Base-by-base conservation (phyloP, 2,329 filamentous ascomycete genomes). In the Ceratocystis cubensis region DNA sequence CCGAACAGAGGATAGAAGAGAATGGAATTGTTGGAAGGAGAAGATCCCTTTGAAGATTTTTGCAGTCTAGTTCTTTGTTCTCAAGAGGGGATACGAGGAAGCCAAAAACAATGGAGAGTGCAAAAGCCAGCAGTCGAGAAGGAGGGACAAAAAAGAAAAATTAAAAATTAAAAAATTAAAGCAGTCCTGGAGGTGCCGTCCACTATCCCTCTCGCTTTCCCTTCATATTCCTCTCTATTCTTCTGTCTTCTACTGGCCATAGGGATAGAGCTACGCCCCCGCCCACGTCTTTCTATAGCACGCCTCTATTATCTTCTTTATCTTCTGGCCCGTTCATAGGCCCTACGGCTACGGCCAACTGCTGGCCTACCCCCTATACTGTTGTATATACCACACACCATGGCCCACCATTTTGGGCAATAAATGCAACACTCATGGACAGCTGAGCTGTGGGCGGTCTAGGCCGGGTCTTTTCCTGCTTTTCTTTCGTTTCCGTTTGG, bases 391-490 rank as follows among this genome's bases (percentile, higher is more conserved):
- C 8, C 22, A 57, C 50, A 57, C 50, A 30, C 50, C 50, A 57
- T 7, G 3, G 22, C 13, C 15, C 50, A 30, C 50, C 22, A 13
- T 57, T 30, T 57, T 57, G 50, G 50, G 50, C 50, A 28, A 57
- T 28, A 57, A 57, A 57, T 57, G 50, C 50, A 28, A 57, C 50
- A 10, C 25, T 28, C 13, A 13, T 33, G 17, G 22, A 57, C 17
- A 57, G 50, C 50, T 57, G 50, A 57, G 50, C 25, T 28, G 50
- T 57, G 50, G 25, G 50, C 7, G 50, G 50, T 57, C 50, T 57
- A 20, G 50, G 22, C 50, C 25, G 20, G 50, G 50, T 13, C 25
- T 17, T 57, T 57, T 57, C 2, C 50, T 28, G 20, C 46, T 3
- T 37, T 37, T 37, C 33, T 10, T 37, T 37, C 33, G 7, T 37